Evolutionary conservation across 768 basidiomycete genomes (phyloP), one percentile per base, ranked within the genome.

Genomic region (Mycena vulgaris): DNA sequence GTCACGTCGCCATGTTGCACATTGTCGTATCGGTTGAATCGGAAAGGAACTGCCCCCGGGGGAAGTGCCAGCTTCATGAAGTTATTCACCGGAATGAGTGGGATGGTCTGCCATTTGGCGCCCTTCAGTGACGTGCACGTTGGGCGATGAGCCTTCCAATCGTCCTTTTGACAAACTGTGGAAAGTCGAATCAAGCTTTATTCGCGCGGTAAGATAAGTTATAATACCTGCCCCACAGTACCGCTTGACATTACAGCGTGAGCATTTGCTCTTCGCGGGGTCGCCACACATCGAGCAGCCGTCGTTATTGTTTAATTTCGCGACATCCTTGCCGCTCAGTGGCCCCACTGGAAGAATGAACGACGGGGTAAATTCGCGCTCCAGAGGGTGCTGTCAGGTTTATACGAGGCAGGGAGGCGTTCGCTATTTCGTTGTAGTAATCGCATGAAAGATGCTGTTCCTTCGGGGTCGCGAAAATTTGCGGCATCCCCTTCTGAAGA

Each of bases 281-380:
- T 69, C 62, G 11, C 68, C 68, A 23, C 68, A 69, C 27, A 69
- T 56, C 23, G 56, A 56, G 40, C 68, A 69, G 19, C 68, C 68
- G 28, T 62, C 45, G 39, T 69, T 69, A 17, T 33, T 59, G 49
- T 64, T 69, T 27, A 49, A 58, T 33, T 35, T 47, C 2, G 62
- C 68, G 9, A 63, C n/a, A 3, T 69, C 68, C 6, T 45, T 58
- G 3, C 27, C 62, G 9, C 33, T 21, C 7, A 69, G 39, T 19
- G 68, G 68, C 21, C 68, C 68, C 21, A 69, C 55, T 5, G 68
- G 68, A 23, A 69, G 62, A n/a, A 69, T 25, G 35, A 69, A 69
- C 16, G 62, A 63, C 5, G 56, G 48, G 17, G 27, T 39, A 21
- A 69, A 69, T 21, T 45, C 40, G 21, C 11, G 25, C 56, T 69